Evolutionary conservation across 1,284 basidiomycete species (phyloP), one percentile per base, ranked within the genome.

Genomic region (Pisolithus thermaeus): DNA sequence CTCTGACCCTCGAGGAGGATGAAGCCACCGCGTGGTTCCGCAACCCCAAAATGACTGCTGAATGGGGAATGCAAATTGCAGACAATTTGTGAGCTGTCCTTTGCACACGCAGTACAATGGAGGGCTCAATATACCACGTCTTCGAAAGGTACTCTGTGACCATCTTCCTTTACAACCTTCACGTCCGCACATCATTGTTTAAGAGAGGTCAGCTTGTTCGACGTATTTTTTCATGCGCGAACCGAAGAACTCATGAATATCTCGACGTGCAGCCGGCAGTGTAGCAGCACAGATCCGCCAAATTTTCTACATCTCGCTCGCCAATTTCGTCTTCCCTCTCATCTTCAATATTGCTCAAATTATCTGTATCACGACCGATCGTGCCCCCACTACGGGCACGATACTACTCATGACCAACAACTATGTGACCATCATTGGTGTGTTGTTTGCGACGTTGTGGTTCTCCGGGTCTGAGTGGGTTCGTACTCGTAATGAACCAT

Each of bases 281-380:
- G 20, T 48, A n/a, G 18, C 37, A n/a, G 47, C 32, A 9, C 47
- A 39, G 14, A 40, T 42, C 38, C 38, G 45, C 4, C 38, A 45
- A 35, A 35, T 52, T 4, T 52, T 52, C 28, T 46, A 38, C 32
- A 52, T 52, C 18, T 36, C 50, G 9, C 28, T 35, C 14, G 42
- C 50, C n/a, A 52, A 52, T 27, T 52, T 52, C 18, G 40, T 52
- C 11, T 52, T 52, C 39, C 50, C 50, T 11, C 45, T 52, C 11
- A 39, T 47, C 7, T 47, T 52, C 38, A 52, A 52, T 28, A 52
- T 52, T 32, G 43, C 18, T 4, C 45, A 43, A 25, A 43, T 52
- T 38, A 23, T 38, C 25, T 32, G 16, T n/a, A 39, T 46, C 23
- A 46, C 28, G 23, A 46, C 42, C 3, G 18, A 38, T 28, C 36